A percentile compares a stretch with the other conserved stretches of the same genome.
These are phyloP conservation scores for Apocynum venetum DNA, from an alignment of 257 asterid genomes.

Conservation along the genomic window DNA sequence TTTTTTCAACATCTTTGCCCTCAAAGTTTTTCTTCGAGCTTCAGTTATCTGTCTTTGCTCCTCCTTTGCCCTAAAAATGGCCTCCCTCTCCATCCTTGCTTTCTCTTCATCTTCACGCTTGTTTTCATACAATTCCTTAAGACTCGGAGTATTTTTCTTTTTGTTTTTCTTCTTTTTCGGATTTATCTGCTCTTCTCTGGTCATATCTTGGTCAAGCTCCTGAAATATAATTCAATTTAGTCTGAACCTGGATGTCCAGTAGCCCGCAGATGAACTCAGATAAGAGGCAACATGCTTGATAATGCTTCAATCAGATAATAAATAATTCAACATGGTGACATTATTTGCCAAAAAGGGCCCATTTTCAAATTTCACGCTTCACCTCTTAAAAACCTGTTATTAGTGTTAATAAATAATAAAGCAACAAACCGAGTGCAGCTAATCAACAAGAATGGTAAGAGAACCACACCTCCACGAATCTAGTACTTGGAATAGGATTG, in stretches of 20 bases:
- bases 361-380: neutral
- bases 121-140: slow-evolving; percentile 53
- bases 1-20: slow-evolving; percentile 87
- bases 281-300: neutral
- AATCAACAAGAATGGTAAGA: slow-evolving; percentile 2
- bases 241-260: neutral
- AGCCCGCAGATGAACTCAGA: neutral
- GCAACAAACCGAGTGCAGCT: neutral
- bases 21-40: slow-evolving; percentile 52
- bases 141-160: slow-evolving; percentile 33
- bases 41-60: slow-evolving; percentile 50
- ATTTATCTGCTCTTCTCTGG: slow-evolving; percentile 20
- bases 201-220: slow-evolving; percentile 27
- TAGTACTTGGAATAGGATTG: slow-evolving; percentile 19
- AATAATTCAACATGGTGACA: neutral
- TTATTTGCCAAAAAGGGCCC: neutral
- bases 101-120: slow-evolving; percentile 60
- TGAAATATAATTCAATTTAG: slow-evolving; percentile 18
- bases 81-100: slow-evolving; percentile 62
- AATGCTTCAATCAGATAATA: neutral
- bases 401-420: neutral
- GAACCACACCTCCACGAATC: slow-evolving; percentile 39
- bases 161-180: slow-evolving; percentile 30
- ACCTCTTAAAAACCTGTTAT: neutral
- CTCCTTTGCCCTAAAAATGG: slow-evolving; percentile 45